phyloP scores from a whole-genome alignment of 2,329 filamentous ascomycete genomes.

The Stemphylium lycopersici region DNA sequence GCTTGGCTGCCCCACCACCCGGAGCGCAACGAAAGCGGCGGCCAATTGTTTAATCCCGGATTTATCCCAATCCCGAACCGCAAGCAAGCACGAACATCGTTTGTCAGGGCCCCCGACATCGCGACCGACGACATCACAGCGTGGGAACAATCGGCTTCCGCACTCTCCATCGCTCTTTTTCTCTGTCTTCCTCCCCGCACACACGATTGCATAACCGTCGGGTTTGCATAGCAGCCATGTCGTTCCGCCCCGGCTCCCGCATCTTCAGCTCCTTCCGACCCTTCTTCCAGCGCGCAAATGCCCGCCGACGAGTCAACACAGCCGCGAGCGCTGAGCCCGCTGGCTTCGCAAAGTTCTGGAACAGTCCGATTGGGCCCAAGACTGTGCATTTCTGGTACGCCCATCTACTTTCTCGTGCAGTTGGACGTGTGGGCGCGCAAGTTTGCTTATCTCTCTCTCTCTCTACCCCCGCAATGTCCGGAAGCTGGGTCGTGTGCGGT shows the following conservation, averaged over 20 bases:
- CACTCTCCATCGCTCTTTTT: constrained; percentile 1
- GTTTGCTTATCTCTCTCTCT: constrained; percentile 2
- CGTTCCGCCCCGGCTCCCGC: constrained; percentile 64
- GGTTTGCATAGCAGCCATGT: constrained; percentile 59
- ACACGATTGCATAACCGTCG: no score
- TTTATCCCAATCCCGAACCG: constrained; percentile 16
- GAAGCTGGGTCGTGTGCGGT: neutral
- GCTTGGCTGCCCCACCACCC: constrained; percentile 21
- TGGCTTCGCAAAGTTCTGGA: constrained; percentile 72
- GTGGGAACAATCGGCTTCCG: neutral
- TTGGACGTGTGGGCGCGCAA: neutral
- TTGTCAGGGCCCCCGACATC: constrained; percentile 24
- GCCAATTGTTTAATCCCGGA: constrained; percentile 27
- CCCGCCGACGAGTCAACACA: constrained; percentile 73
- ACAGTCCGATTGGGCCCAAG: constrained; percentile 60
- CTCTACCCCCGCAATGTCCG: constrained; percentile 14
- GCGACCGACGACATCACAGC: constrained; percentile 8
- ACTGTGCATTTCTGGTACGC: constrained; percentile 97
- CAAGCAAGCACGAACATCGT: no score
- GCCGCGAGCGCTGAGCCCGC: constrained; percentile 59
- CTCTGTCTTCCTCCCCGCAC: no score
- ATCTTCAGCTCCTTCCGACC: constrained; percentile 61
- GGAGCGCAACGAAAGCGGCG: constrained; percentile 28
- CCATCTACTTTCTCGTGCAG: no score
- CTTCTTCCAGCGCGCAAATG: constrained; percentile 59